Evolutionary conservation across 257 asterid genomes (phyloP).

Genomic region (Vinca minor): DNA sequence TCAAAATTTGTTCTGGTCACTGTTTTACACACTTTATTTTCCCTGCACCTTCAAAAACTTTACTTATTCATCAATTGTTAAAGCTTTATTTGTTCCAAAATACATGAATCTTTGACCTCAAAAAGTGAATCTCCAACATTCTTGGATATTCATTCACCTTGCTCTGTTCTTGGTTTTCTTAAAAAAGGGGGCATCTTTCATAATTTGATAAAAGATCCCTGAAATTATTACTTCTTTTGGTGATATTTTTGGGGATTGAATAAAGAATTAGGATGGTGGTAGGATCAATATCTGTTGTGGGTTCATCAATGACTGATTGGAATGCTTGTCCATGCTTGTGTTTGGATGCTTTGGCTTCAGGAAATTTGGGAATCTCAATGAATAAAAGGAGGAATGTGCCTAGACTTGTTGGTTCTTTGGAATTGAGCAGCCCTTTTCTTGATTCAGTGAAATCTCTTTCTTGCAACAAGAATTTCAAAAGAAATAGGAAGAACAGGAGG

Average conservation of each 20-base stretch:
- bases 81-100: slow-evolving; percentile 22
- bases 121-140: slow-evolving; percentile 23
- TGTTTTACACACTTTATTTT: too few species aligned
- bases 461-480: slow-evolving; percentile 21
- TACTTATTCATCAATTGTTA: slow-evolving; percentile 3
- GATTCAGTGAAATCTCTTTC: slow-evolving; percentile 34
- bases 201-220: neutral
- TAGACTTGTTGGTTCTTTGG: slow-evolving; percentile 29
- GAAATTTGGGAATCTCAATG: too few species aligned
- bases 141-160: slow-evolving; percentile 31
- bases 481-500: slow-evolving; percentile 32
- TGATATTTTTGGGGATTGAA: slow-evolving; percentile 11
- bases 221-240: neutral
- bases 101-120: slow-evolving; percentile 21
- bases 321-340: slow-evolving; percentile 40
- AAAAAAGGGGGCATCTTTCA: slow-evolving; percentile 18
- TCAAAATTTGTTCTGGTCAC: slow-evolving; percentile 40
- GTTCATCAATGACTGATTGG: slow-evolving; percentile 45
- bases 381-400: slow-evolving; percentile 34
- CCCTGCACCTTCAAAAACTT: slow-evolving; percentile 7
- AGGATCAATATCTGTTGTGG: slow-evolving; percentile 47
- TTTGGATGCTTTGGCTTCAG: too few species aligned
- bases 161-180: too few species aligned
- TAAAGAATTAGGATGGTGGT: slow-evolving; percentile 45
- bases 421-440: slow-evolving; percentile 44